phyloP scores from a whole-genome alignment of 1,284 basidiomycete species.

The Melampsora americana region DNA sequence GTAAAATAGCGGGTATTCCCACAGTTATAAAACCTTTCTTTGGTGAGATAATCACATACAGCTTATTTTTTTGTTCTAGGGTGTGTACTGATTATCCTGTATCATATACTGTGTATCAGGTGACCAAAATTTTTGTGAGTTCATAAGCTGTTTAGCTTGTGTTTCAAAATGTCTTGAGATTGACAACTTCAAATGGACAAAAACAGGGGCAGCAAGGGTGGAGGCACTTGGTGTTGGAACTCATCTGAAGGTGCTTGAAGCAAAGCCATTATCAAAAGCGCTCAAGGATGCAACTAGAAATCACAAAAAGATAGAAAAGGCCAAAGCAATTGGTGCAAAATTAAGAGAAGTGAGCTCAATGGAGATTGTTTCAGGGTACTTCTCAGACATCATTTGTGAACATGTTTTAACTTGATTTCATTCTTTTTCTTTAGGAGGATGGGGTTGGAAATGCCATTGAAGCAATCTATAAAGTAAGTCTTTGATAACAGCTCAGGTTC shows the following conservation, averaged over 20 bases:
- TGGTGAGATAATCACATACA: constrained; percentile 62
- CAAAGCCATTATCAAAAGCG: constrained; percentile 71
- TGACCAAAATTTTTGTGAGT: constrained; percentile 38
- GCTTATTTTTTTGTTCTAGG: constrained; percentile 52
- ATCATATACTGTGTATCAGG: background rate
- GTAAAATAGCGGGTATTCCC: constrained; percentile 71
- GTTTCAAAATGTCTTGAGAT: too few relatives aligned
- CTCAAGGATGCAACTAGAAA: constrained; percentile 77
- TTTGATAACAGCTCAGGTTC: too few relatives aligned
- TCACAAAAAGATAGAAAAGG: constrained; percentile 76
- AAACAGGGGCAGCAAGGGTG: constrained; percentile 47
- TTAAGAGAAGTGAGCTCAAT: constrained; percentile 60
- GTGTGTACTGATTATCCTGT: constrained; percentile 50
- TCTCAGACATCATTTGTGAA: background rate
- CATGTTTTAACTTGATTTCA: background rate
- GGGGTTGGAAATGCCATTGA: constrained; percentile 49
- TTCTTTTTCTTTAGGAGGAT: constrained; percentile 47
- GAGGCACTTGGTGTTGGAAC: constrained; percentile 86
- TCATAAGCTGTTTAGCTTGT: background rate
- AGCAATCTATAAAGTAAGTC: constrained; percentile 49
- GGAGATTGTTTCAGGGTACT: background rate
- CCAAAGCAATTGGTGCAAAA: constrained; percentile 73
- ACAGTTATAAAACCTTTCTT: constrained; percentile 97
- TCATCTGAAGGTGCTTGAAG: constrained; percentile 68
- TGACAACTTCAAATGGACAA: constrained; percentile 2